These are phyloP conservation scores for Syzygium syzygioides DNA, from an alignment of 441 rosid genomes.

Conservation along the genomic window DNA sequence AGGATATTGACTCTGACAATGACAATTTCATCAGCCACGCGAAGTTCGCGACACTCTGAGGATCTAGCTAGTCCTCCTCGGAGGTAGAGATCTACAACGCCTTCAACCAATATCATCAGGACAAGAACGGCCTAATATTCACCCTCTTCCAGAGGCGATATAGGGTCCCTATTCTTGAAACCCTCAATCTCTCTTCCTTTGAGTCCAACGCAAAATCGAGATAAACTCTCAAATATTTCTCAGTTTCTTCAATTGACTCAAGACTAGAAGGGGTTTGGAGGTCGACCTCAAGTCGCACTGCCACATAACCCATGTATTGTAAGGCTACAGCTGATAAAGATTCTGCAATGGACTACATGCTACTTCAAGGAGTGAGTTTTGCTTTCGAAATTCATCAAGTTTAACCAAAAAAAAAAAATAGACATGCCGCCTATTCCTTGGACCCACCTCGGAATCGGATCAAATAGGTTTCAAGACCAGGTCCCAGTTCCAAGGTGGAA, in stretches of 20 bases:
- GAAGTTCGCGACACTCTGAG: no score
- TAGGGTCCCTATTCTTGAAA: no score
- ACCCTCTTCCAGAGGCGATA: no score
- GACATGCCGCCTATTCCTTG: accelerated
- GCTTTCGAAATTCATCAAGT: conserved; percentile 78
- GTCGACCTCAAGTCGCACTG: conserved; percentile 51
- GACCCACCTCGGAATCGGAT: neutral
- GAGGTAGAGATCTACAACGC: no score
- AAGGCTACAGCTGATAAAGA: conserved; percentile 48
- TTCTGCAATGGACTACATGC: conserved; percentile 59
- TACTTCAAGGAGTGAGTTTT: conserved; percentile 71
- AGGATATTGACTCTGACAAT: no score
- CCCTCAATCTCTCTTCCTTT: no score
- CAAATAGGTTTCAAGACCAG: accelerated
- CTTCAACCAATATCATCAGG: no score
- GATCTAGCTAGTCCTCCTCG: no score
- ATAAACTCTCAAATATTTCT: conserved; percentile 33
- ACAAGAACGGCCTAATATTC: no score
- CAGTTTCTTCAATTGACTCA: conserved; percentile 50
- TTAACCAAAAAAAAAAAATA: neutral
- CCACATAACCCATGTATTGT: conserved; percentile 25
- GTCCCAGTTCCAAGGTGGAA: neutral
- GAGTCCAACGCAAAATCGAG: conserved; percentile 38
- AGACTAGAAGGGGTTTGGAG: conserved; percentile 31
- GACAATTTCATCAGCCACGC: no score